phyloP scores from a whole-genome alignment of 2,329 filamentous ascomycete species.

The Colletotrichum echinochloae region DNA sequence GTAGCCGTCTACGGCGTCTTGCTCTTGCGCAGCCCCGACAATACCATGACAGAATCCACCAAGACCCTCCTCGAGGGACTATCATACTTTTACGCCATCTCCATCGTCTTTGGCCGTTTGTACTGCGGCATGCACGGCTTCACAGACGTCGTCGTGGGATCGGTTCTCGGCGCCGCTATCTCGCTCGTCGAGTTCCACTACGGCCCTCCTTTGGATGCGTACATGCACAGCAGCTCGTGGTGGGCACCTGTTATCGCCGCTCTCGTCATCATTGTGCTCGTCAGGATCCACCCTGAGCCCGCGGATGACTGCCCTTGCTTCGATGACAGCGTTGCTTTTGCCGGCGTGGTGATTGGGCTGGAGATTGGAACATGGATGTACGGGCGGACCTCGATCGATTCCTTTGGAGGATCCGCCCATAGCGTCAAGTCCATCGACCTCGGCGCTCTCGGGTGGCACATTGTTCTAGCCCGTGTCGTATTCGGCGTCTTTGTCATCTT shows the following conservation, averaged over 20 bases:
- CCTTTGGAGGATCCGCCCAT: constrained; percentile 58
- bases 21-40: constrained; percentile 74
- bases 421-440: constrained; percentile 72
- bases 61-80: constrained; percentile 74
- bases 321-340: constrained; percentile 94
- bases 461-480: constrained; percentile 75
- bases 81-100: constrained; percentile 86
- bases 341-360: constrained; percentile 87
- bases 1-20: constrained; percentile 88
- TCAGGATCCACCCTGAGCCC: constrained; percentile 93
- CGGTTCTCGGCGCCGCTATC: constrained; percentile 77
- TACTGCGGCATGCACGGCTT: constrained; percentile 99
- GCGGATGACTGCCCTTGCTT: constrained; percentile 98
- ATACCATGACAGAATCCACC: constrained; percentile 68
- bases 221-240: constrained; percentile 74
- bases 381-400: constrained; percentile 62
- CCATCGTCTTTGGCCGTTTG: constrained; percentile 89
- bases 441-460: constrained; percentile 72
- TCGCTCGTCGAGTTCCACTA: constrained; percentile 71
- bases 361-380: constrained; percentile 89
- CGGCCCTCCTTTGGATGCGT: constrained; percentile 74
- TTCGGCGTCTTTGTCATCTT: constrained; percentile 88
- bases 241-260: constrained; percentile 73
- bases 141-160: constrained; percentile 87
- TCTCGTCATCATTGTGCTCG: constrained; percentile 77